These are phyloP conservation scores for Globisporangium ultimum DNA, from an alignment of 352 stramenopile genomes.

Conservation along the genomic window DNA sequence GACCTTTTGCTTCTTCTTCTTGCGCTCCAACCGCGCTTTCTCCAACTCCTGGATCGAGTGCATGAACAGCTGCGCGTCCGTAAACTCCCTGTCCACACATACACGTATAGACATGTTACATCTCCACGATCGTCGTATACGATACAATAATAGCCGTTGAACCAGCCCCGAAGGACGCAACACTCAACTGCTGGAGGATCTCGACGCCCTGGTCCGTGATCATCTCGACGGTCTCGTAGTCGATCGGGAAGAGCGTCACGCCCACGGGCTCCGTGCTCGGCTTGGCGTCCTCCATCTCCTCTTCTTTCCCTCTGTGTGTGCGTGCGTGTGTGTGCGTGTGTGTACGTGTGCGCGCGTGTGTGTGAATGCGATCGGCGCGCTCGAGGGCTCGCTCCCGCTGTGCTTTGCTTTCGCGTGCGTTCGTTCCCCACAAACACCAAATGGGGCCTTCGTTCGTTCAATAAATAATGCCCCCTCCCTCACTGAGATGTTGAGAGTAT, in stretches of 20 bases:
- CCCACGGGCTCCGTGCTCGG: constrained; percentile 43
- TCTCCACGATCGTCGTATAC: neutral
- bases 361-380: too few species aligned
- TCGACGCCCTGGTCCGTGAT: constrained; percentile 77
- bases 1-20: constrained; percentile 60
- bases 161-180: neutral
- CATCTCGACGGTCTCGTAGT: constrained; percentile 79
- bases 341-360: too few species aligned
- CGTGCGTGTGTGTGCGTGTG: too few species aligned
- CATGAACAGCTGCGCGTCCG: constrained; percentile 76
- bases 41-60: constrained; percentile 85
- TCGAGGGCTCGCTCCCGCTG: constrained; percentile 1
- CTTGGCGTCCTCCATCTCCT: constrained; percentile 22
- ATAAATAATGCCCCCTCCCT: neutral
- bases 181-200: constrained; percentile 66
- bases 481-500: neutral
- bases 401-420: neutral
- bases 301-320: too few species aligned
- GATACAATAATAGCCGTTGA: too few species aligned
- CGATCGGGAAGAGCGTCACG: constrained; percentile 76
- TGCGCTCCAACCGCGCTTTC: constrained; percentile 45
- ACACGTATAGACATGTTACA: neutral
- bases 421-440: neutral
- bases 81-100: constrained; percentile 59
- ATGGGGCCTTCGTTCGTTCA: neutral